Base-by-base conservation (phyloP, 2,329 filamentous ascomycete species). In the Pseudogymnoascus sp. region DNA sequence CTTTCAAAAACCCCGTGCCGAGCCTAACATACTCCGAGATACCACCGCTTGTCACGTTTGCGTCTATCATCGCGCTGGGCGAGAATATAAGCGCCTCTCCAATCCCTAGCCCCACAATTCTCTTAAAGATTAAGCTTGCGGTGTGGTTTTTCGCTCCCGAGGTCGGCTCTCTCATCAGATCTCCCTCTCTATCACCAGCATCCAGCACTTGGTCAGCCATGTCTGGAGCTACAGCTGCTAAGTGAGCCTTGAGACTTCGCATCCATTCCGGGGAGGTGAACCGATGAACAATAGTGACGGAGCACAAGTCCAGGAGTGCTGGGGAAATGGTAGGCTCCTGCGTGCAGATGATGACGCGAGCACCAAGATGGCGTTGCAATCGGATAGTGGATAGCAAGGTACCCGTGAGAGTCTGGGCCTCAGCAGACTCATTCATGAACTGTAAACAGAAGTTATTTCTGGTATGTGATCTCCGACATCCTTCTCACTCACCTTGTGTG, bases 291-390 rank as follows among this genome's bases (percentile, higher is more conserved):
- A 91, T 78, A 0, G 84, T 88, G n/a, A 89, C 75, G 1, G 83
- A 85, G 70, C 85, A 91, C 0, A 93, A 75, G 60, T 90, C 87
- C 0, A 93, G 78, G 0, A 94, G 78, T 14, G 80, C 78, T 0
- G 84, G 82, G 0, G 85, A 86, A 3, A 92, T 78, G 0, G 87
- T 90, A 0, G 89, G 89, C 67, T 93, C 89, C 68, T 94, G 88
- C 0, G 89, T 93, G 0, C 88, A 85, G 33, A 93, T 85, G 41
- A 92, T 70, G 4, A 91, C 77, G 0, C 88, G 80, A 0, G 81
- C 78, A 0, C 80, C 88, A 0, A 85, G 73, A 68, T 93, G 89
- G 0, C 88, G 83, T 71, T 93, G 88, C 15, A 87, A 77, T 0
- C 89, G 81, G 65, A 93, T 87, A 0, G 82, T 80, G 0, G 78